Evolutionary conservation across 2,329 filamentous ascomycete genomes (phyloP).

Genomic region (Hymenoscyphus repandus): DNA sequence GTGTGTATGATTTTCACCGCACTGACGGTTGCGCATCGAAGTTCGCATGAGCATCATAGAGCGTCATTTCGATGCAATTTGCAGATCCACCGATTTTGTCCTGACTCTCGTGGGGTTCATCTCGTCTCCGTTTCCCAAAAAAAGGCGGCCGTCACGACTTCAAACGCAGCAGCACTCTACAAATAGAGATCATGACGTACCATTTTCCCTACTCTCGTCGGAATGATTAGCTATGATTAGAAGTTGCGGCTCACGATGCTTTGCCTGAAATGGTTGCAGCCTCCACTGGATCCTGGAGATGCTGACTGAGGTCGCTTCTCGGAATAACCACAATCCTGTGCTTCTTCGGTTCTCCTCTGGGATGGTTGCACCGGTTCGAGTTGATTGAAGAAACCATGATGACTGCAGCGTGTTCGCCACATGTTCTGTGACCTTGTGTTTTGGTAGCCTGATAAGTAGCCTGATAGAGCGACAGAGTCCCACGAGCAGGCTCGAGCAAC

Average conservation of each 20-base stretch:
- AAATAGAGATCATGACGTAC: slow-evolving; percentile 3
- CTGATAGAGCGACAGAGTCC: background rate
- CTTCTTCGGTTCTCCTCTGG: background rate
- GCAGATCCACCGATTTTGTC: background rate
- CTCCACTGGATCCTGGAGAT: background rate
- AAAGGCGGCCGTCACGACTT: no score
- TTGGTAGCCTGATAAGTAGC: background rate
- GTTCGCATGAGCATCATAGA: background rate
- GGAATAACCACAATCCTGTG: background rate
- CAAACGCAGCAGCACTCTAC: background rate
- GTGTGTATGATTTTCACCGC: slow-evolving; percentile 6
- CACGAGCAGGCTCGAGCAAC: background rate
- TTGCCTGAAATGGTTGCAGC: background rate
- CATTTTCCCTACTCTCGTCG: background rate
- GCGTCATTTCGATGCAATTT: slow-evolving; percentile 5
- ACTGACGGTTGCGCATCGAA: slow-evolving; percentile 9
- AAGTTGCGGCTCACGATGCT: background rate
- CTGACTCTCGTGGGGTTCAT: no score
- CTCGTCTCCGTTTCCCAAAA: no score
- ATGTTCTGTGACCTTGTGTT: background rate
- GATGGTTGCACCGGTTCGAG: background rate
- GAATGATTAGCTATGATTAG: background rate
- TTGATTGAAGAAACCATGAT: background rate
- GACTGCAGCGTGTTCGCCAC: background rate
- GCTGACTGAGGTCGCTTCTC: background rate